Evolutionary conservation across 306 rosid species (phyloP), one percentile per base, ranked within the genome.

Genomic region (Neltuma alba): DNA sequence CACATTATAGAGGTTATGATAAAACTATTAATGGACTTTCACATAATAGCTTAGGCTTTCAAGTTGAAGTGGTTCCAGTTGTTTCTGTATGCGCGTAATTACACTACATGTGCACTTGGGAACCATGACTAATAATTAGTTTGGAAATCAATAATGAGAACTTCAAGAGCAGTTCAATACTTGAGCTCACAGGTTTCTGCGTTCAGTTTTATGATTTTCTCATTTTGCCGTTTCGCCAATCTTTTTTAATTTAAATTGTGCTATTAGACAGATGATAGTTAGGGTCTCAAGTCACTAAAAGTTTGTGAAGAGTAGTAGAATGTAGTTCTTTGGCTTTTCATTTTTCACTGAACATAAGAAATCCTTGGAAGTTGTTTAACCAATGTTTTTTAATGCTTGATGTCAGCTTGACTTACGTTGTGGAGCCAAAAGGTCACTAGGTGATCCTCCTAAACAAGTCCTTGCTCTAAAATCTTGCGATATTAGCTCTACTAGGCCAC

Each of bases 361-460:
- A 71, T 58, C 77, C 70, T 60, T 72, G 30, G 72, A 74, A 77
- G 73, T 79, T 78, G 11, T 63, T 64, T 40, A 73, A 78, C 88
- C 41, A 33, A 48, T 82, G 85, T 84, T 64, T 72, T 83, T 77
- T 69, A 58, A 78, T 80, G 72, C 79, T 80, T 74, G 82, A 82
- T 88, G 86, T 42, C 91, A 96, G 99, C 93, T 96, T 90, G 99
- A 96, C 84, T 90, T 96, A 85, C 91, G 99, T 70, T 80, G 80
- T 89, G 99, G 97, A 82, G 94, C 96, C 64, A 93, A 93, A 88
- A 93, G 93, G 85, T 91, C 99, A 60, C 92, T 96, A 36, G 90
- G 85, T 60, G 98, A 96, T 87, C 91, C 97, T 79, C 98, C 98
- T 44, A 90, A 89, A 83, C 96, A 96, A 83, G 89, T 84, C 16